Percentiles rank a stretch among this genome's conserved stretches.
Conservation (phyloP, 306 rosid species). For the Trichosanthes truncata region DNA sequence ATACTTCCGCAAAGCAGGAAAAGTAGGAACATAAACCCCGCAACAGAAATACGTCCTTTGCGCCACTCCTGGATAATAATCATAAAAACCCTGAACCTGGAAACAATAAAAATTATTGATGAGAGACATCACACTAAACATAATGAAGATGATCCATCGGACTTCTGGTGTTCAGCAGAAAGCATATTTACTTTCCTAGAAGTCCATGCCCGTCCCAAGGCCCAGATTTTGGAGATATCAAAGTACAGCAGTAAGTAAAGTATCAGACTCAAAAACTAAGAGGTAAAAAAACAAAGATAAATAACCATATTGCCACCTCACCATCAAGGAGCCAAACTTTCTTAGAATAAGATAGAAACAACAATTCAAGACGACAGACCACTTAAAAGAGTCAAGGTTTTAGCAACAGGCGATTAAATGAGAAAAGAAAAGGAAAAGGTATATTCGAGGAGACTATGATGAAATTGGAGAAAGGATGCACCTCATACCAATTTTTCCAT, state of each 20-base stretch:
- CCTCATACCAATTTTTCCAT: conserved; percentile 80
- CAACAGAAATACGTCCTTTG: conserved; percentile 57
- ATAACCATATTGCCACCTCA: not conserved
- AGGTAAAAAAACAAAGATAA: not conserved
- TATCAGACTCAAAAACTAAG: not conserved
- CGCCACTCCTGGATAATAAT: conserved; percentile 48
- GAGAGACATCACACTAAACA: not conserved
- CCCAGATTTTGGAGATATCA: not conserved
- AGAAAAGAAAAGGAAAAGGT: not conserved
- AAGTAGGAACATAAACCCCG: conserved; percentile 56
- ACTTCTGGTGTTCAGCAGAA: not conserved
- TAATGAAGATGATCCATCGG: not conserved
- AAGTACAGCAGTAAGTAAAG: not conserved
- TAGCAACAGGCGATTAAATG: not conserved
- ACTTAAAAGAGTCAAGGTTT: not conserved
- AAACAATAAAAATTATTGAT: conserved; percentile 1
- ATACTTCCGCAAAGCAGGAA: conserved; percentile 86
- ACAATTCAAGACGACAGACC: not conserved
- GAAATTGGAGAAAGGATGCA: conserved; percentile 7
- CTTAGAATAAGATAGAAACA: not conserved
- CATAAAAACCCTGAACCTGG: conserved; percentile 61
- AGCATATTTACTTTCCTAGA: not conserved
- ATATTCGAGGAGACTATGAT: not conserved
- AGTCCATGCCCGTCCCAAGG: not conserved
- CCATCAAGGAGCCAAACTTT: not conserved